Evolutionary conservation across 2,329 filamentous ascomycete species (phyloP).

Genomic region (Cercospora canescens): DNA sequence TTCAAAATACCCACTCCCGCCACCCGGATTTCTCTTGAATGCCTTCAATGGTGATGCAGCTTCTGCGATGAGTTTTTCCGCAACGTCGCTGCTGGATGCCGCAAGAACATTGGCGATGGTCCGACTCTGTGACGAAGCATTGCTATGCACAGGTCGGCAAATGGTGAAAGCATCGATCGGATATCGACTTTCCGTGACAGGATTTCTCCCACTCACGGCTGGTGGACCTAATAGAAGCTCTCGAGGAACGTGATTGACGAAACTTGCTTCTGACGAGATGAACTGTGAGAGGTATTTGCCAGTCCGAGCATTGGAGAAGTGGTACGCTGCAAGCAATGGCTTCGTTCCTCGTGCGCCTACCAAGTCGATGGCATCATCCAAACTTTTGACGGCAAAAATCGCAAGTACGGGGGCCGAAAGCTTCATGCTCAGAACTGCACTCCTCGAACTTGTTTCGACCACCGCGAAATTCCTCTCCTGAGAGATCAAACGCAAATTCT

Average conservation of each 20-base stretch:
- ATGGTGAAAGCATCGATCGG: constrained; percentile 46
- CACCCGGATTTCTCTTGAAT: constrained; percentile 38
- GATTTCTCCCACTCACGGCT: constrained; percentile 34
- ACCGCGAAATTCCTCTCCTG: constrained; percentile 28
- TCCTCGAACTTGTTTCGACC: constrained; percentile 25
- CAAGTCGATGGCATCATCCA: constrained; percentile 58
- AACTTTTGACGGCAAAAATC: constrained; percentile 50
- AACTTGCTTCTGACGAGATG: constrained; percentile 51
- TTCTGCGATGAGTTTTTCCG: constrained; percentile 24
- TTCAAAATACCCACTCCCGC: constrained; percentile 41
- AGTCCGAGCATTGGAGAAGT: constrained; percentile 51
- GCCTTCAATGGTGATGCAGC: constrained; percentile 27
- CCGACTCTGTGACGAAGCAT: constrained; percentile 8
- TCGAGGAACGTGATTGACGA: constrained; percentile 59
- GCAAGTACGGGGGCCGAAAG: constrained; percentile 45
- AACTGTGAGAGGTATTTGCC: constrained; percentile 64
- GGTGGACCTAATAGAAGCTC: constrained; percentile 52
- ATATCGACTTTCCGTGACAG: constrained; percentile 42
- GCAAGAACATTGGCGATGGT: constrained; percentile 11
- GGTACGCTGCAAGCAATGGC: constrained; percentile 48
- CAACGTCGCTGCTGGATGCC: constrained; percentile 9
- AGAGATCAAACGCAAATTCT: constrained; percentile 20
- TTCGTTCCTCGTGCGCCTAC: constrained; percentile 26
- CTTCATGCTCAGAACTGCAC: constrained; percentile 35
- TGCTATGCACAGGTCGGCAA: constrained; percentile 45